Evolutionary conservation across 1,139 yeast genomes (phyloP), one percentile per base, ranked within the genome.

Genomic region (Candida buenavistaensis): DNA sequence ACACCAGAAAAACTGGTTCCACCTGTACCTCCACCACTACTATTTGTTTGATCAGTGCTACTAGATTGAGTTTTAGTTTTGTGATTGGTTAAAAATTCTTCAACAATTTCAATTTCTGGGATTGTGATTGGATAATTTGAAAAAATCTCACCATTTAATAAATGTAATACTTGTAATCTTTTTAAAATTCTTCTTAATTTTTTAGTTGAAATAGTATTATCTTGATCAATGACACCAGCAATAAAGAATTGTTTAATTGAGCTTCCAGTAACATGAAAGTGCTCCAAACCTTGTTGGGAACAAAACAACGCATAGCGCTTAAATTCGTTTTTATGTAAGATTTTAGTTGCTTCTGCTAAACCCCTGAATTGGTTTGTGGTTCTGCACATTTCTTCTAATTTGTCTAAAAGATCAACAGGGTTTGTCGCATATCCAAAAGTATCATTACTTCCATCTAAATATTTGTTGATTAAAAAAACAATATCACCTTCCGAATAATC

Each of bases 401-500:
- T 40, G 7, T 26, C 23, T n/a, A 39, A 16, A 14, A 44, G 31
- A 13, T 30, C 33, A 10, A 31, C 35, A 15, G n/a, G n/a, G n/a
- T n/a, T n/a, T n/a, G n/a, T n/a, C n/a, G n/a, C n/a, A n/a, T n/a
- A n/a, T n/a, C n/a, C n/a, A n/a, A 26, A 23, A 5, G n/a, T 19
- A 23, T 6, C 30, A 14, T 14, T 14, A 8, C 19, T 31, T 10
- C 32, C 28, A 15, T 38, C 40, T 24, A 42, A 30, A 32, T 40
- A 38, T 14, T 32, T 34, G 24, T 43, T 43, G 14, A 43, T 78
- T 11, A 82, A 63, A 40, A 81, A 79, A 4, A 82, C 62, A 39
- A 83, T 76, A 47, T 82, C 86, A 11, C 83, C 82, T 39, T 68
- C 47, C 3, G 39, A 41, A 32, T 39, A 43, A 5, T 43, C 44